A percentile compares a stretch with the other conserved stretches of the same genome.
phyloP scores from a whole-genome alignment of 2,329 filamentous ascomycete genomes.

The Mycosphaerella sp. region DNA sequence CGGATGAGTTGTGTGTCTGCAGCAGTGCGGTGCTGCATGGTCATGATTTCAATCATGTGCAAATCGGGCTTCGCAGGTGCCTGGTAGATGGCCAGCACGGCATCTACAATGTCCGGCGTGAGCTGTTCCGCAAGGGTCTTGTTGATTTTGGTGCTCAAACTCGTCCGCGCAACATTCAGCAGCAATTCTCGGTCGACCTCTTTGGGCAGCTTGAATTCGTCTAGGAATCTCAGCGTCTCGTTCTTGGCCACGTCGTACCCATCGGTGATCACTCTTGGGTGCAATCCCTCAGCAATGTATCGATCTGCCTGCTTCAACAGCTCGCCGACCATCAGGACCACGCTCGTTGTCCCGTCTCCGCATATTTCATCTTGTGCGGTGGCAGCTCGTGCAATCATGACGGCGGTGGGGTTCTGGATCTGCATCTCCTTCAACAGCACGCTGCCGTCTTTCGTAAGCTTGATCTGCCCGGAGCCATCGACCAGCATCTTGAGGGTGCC shows the following conservation, averaged over 20 bases:
- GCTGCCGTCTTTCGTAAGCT: slow-evolving; percentile 98
- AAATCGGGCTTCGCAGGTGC: slow-evolving; percentile 86
- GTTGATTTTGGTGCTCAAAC: slow-evolving; percentile 92
- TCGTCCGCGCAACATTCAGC: slow-evolving; percentile 86
- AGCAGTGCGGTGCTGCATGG: slow-evolving; percentile 97
- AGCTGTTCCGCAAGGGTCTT: slow-evolving; percentile 80
- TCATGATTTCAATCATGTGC: slow-evolving; percentile 99
- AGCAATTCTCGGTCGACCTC: slow-evolving; percentile 91
- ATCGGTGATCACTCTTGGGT: slow-evolving; percentile 93
- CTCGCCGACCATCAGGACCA: slow-evolving; percentile 91
- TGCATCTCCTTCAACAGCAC: slow-evolving; percentile 73
- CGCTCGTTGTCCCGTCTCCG: slow-evolving; percentile 94
- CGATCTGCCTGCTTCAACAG: slow-evolving; percentile 95
- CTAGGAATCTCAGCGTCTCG: slow-evolving; percentile 90
- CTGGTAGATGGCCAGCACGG: slow-evolving; percentile 89
- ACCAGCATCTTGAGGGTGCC: slow-evolving; percentile 93
- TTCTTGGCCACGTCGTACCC: slow-evolving; percentile 95
- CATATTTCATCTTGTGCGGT: slow-evolving; percentile 98
- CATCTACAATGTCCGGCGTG: slow-evolving; percentile 91
- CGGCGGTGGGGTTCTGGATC: slow-evolving; percentile 97
- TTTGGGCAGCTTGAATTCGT: slow-evolving; percentile 81
- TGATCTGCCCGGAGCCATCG: slow-evolving; percentile 68
- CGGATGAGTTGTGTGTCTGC: slow-evolving; percentile 94
- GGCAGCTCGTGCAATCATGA: slow-evolving; percentile 72
- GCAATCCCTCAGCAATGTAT: slow-evolving; percentile 93